Evolutionary conservation across 1,284 basidiomycete species (phyloP), one percentile per base, ranked within the genome.

Genomic region (Vanrija humicola): DNA sequence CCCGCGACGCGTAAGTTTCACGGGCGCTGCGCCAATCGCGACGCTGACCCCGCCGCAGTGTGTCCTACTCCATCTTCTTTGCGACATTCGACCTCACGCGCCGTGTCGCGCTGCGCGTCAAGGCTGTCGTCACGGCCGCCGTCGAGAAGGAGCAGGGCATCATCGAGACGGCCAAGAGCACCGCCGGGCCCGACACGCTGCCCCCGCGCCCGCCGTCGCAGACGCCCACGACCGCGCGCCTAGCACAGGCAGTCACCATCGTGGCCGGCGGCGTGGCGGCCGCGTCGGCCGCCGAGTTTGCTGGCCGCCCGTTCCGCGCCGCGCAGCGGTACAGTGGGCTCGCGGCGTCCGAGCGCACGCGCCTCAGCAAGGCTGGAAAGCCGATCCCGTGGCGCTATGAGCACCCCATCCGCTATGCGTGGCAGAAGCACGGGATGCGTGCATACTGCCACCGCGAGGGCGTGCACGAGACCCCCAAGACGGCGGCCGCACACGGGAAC

Each of bases 61-160:
- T 69, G 8, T 69, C 69, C 46, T 77, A 76, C 52, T 66, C 66
- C n/a, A 62, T 70, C 49, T 77, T 77, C 63, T 77, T 77, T 48
- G 73, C 75, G 10, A 68, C 73, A 0, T 77, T 77, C 46, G 75
- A 77, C 52, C 49, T 75, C 6, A 75, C 75, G 6, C 60, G 75
- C 5, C 62, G 75, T 12, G 58, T 67, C 0, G 71, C 71, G 9
- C 56, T 77, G 8, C 67, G 70, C 2, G 72, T 75, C 21, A 77
- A 76, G 52, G 67, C 68, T 3, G 53, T 66, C 18, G 64, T 66
- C 46, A 67, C 64, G 5, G 38, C 47, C 15, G 21, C 18, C 10
- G 23, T 46, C 3, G 45, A 23, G 14, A 48, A 48, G 38, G 47
- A 48, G 47, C 38, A 48, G 47, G 25, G 29, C 12, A 43, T 19